A percentile compares a stretch with the other conserved stretches of the same genome.
Evolutionary conservation across 306 rosid species (phyloP).

Genomic region (Begonia peltatifolia): DNA sequence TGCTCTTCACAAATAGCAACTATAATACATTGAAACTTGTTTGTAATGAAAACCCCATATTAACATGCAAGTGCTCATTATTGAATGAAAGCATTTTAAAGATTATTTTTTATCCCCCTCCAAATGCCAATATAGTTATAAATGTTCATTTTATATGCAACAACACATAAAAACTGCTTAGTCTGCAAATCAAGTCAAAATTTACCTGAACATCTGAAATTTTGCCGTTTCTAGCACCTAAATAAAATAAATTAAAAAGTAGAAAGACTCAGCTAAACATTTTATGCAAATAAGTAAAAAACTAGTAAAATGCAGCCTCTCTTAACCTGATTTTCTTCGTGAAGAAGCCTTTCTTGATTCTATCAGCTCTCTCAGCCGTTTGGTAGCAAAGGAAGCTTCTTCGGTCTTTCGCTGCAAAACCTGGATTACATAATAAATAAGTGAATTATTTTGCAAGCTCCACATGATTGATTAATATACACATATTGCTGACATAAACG

Average conservation of each 20-base stretch:
- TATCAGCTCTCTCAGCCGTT: conserved; percentile 48
- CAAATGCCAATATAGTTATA: too few relatives aligned
- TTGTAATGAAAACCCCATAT: too few relatives aligned
- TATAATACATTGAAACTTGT: too few relatives aligned
- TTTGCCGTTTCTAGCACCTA: conserved; percentile 45
- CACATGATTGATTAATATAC: too few relatives aligned
- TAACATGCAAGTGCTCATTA: too few relatives aligned
- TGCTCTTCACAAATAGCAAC: too few relatives aligned
- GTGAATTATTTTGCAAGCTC: too few relatives aligned
- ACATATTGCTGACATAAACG: background rate
- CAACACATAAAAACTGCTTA: background rate
- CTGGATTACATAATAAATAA: conserved; percentile 17
- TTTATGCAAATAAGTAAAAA: background rate
- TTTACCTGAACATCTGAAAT: conserved; percentile 43
- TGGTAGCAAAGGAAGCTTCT: conserved; percentile 63
- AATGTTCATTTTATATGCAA: too few relatives aligned
- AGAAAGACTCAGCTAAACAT: background rate
- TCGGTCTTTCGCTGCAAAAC: conserved; percentile 83
- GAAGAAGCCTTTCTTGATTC: conserved; percentile 48
- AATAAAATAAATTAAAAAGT: conserved; percentile 14
- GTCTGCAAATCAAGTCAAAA: background rate
- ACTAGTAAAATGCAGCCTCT: background rate
- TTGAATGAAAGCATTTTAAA: too few relatives aligned
- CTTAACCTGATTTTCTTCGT: conserved; percentile 39
- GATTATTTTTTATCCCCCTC: too few relatives aligned